phyloP scores from a whole-genome alignment of 495 filamentous ascomycete species.

The Penicillium angulare region DNA sequence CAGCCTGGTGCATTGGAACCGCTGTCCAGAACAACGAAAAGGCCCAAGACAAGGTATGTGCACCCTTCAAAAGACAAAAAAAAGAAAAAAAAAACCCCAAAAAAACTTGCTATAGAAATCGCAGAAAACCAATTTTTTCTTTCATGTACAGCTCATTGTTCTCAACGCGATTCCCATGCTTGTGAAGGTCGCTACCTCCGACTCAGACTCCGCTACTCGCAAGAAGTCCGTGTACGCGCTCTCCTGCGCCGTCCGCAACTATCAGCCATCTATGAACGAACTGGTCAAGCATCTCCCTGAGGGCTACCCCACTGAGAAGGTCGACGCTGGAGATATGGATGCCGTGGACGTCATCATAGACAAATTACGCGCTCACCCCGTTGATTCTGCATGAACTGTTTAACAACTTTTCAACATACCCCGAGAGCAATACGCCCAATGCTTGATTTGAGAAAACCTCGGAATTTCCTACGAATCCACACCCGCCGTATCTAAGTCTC shows the following conservation, averaged over 20 bases:
- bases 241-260: conserved; percentile 80
- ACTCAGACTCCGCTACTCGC: conserved; percentile 62
- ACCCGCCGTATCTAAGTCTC: neutral
- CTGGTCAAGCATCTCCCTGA: conserved; percentile 61
- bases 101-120: neutral
- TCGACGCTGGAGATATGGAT: conserved; percentile 83
- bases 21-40: conserved; percentile 94
- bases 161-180: conserved; percentile 69
- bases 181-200: conserved; percentile 60
- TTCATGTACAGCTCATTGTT: conserved; percentile 52
- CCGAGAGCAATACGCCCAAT: neutral
- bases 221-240: conserved; percentile 87
- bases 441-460: neutral
- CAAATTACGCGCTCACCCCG: conserved; percentile 55
- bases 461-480: too few relatives aligned
- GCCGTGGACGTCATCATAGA: conserved; percentile 71
- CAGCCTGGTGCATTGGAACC: conserved; percentile 89
- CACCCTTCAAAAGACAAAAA: too few relatives aligned
- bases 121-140: conserved; percentile 19
- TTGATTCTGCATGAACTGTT: conserved; percentile 27
- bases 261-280: conserved; percentile 69
- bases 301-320: conserved; percentile 56
- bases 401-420: too few relatives aligned
- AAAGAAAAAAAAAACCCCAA: neutral
- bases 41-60: conserved; percentile 67